These are phyloP conservation scores for Leishmania mexicana DNA, from an alignment of 208 protist species.

Conservation along the genomic window DNA sequence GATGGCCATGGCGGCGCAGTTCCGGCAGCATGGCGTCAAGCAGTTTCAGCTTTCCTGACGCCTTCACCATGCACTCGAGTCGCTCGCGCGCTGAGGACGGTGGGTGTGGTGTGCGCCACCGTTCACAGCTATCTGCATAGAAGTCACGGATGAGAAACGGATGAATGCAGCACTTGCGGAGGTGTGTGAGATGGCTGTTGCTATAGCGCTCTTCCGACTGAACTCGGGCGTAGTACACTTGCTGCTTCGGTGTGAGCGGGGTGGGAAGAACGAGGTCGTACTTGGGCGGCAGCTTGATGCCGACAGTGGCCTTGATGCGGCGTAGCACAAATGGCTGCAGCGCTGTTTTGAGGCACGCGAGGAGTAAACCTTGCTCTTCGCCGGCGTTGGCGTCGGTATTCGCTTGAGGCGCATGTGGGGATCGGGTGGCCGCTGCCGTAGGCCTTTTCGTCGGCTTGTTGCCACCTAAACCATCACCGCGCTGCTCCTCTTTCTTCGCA, in stretches of 20 bases:
- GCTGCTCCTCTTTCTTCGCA: not conserved
- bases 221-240: slow-evolving; percentile 84
- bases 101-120: not conserved
- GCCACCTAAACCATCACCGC: not conserved
- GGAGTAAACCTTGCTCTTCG: not conserved
- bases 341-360: slow-evolving; percentile 27
- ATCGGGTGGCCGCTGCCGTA: not conserved
- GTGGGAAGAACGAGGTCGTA: slow-evolving; percentile 75
- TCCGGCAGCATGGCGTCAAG: slow-evolving; percentile 91
- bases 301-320: slow-evolving; percentile 47
- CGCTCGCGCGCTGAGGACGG: not conserved
- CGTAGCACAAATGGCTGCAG: slow-evolving; percentile 59
- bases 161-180: slow-evolving; percentile 56
- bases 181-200: slow-evolving; percentile 44
- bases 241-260: slow-evolving; percentile 86
- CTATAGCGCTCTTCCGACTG: slow-evolving; percentile 8
- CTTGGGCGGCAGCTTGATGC: slow-evolving; percentile 51
- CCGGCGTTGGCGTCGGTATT: slow-evolving; percentile 9
- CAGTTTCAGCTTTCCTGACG: slow-evolving; percentile 89
- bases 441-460: not conserved
- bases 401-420: not conserved
- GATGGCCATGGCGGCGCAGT: slow-evolving; percentile 84
- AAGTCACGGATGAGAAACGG: slow-evolving; percentile 47
- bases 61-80: slow-evolving; percentile 37
- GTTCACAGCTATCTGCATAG: not conserved